These are phyloP conservation scores for Pyricularia grisea DNA, from an alignment of 2,329 filamentous ascomycete species.

Conservation along the genomic window DNA sequence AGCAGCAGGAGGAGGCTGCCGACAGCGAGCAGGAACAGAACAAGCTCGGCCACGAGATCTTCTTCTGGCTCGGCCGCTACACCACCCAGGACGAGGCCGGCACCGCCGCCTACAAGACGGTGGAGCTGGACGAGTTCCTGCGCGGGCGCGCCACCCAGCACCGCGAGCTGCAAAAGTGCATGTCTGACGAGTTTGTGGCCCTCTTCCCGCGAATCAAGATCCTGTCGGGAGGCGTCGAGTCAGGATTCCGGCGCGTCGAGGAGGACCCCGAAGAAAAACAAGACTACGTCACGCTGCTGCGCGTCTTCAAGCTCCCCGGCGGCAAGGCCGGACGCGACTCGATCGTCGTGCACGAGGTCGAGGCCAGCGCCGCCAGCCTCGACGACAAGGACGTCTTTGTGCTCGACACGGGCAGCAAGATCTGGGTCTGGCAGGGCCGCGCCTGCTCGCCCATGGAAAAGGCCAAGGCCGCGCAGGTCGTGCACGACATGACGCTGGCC, in stretches of 20 bases:
- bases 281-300: constrained; percentile 42
- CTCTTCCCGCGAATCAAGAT: constrained; percentile 54
- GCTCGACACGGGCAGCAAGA: constrained; percentile 51
- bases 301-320: constrained; percentile 52
- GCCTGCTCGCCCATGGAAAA: constrained; percentile 61
- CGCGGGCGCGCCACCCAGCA: constrained; percentile 53
- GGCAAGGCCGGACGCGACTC: constrained; percentile 35
- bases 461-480: constrained; percentile 57
- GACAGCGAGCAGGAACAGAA: constrained; percentile 12
- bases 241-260: constrained; percentile 57
- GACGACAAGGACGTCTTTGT: constrained; percentile 60
- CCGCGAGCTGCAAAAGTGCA: constrained; percentile 50
- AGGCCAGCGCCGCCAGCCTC: constrained; percentile 50
- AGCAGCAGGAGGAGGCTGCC: not conserved
- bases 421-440: constrained; percentile 62
- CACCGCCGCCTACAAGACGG: constrained; percentile 61
- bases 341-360: constrained; percentile 54
- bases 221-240: constrained; percentile 47
- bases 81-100: constrained; percentile 62
- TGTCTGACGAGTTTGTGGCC: constrained; percentile 49
- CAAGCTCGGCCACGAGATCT: constrained; percentile 52
- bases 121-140: constrained; percentile 60
- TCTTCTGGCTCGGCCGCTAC: constrained; percentile 59
- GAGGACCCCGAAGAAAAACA: constrained; percentile 23
- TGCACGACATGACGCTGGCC: constrained; percentile 53